These are phyloP conservation scores for Pythium graminicola DNA, from an alignment of 352 stramenopile species.

Conservation along the genomic window DNA sequence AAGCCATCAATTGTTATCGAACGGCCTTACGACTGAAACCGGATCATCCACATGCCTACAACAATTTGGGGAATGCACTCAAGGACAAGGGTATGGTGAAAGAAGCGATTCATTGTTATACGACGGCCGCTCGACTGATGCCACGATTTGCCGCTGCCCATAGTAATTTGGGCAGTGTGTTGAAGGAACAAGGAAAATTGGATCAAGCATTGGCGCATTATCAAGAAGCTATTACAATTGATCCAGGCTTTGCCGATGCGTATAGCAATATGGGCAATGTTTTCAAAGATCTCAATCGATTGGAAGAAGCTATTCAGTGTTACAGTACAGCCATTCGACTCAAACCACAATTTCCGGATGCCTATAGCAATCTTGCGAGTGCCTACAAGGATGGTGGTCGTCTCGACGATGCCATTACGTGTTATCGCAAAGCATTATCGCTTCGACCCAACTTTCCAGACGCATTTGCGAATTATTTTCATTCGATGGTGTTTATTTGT, in stretches of 20 bases:
- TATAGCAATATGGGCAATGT: constrained; percentile 95
- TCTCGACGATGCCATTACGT: constrained; percentile 88
- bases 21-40: constrained; percentile 86
- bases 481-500: constrained; percentile 90
- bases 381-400: constrained; percentile 90
- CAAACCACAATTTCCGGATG: constrained; percentile 86
- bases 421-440: constrained; percentile 88
- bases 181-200: constrained; percentile 92
- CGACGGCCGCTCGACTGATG: constrained; percentile 85
- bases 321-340: constrained; percentile 88
- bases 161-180: constrained; percentile 91
- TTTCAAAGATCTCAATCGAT: constrained; percentile 87
- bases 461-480: constrained; percentile 90
- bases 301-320: constrained; percentile 87
- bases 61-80: constrained; percentile 91
- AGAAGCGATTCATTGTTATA: constrained; percentile 92
- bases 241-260: constrained; percentile 88
- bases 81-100: constrained; percentile 91
- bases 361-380: constrained; percentile 89
- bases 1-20: constrained; percentile 82
- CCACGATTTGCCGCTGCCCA: constrained; percentile 91
- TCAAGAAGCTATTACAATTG: constrained; percentile 89
- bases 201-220: constrained; percentile 93
- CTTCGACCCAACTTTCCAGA: constrained; percentile 89
- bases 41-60: constrained; percentile 92